Base-by-base conservation (phyloP, 257 asterid genomes). In the Pogostemon cablin region DNA sequence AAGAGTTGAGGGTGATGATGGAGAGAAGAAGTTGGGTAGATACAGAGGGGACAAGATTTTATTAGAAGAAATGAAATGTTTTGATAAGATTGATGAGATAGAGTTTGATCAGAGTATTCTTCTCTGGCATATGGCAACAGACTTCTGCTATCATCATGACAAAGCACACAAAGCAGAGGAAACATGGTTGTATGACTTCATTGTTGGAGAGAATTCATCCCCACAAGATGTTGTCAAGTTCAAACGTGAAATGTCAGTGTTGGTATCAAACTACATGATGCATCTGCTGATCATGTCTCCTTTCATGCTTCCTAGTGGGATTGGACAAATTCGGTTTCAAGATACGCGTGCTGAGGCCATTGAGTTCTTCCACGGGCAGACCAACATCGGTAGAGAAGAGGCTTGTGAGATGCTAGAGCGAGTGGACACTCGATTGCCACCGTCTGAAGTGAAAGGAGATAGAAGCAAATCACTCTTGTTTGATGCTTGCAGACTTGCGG, bases 261-360 rank as follows among this genome's bases (percentile, higher is more conserved):
- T 55, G 47, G 3, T 79, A 12, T 79, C 80, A 0, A 41, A 79
- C 43, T 75, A 79, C 65, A 75, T 79, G 83, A 9, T 72, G 62
- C 65, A 79, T 54, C 5, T 79, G n/a, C 12, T 79, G 54, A 47
- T 79, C 52, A 41, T 10, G 60, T 67, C 60, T 1, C 83, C 83
- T 39, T 71, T 66, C 67, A 75, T 75, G 80, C 78, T 79, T 20
- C 80, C 83, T 2, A 71, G 74, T 61, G 83, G 83, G 62, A 61
- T 79, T 8, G 78, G 75, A 38, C 71, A 66, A 62, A 79, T 72
- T 4, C 55, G 75, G 34, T 65, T 62, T 69, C 79, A 75, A 6
- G 80, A 79, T 40, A 72, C 79, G 10, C 62, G 71, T 6, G 82
- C 77, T 6, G 80, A 79, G 44, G 72, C 75, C 37, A 9, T 3